Evolutionary conservation across 768 basidiomycete species (phyloP).

Genomic region (Chiua virens): DNA sequence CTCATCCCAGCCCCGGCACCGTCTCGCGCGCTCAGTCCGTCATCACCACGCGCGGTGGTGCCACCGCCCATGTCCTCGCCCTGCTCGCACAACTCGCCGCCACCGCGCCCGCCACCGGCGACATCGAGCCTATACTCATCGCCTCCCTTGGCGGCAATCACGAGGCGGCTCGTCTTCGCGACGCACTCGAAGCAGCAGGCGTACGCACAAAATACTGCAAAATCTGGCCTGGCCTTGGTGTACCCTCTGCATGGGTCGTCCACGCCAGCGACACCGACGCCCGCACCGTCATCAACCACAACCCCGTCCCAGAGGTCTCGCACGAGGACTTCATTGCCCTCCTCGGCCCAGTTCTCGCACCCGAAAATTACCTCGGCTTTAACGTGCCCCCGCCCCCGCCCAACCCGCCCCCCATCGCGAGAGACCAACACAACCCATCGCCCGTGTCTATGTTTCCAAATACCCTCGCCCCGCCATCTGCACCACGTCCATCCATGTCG

Average conservation of each 20-base stretch:
- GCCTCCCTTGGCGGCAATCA: slow-evolving; percentile 73
- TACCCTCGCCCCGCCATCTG: slow-evolving; percentile 17
- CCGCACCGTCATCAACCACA: slow-evolving; percentile 80
- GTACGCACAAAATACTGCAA: slow-evolving; percentile 75
- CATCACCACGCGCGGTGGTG: slow-evolving; percentile 64
- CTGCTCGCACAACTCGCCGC: slow-evolving; percentile 64
- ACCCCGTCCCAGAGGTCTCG: slow-evolving; percentile 81
- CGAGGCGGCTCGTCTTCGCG: slow-evolving; percentile 62
- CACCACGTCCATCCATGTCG: slow-evolving; percentile 36
- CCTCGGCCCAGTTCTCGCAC: slow-evolving; percentile 77
- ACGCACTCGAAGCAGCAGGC: slow-evolving; percentile 64
- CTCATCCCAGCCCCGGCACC: slow-evolving; percentile 56
- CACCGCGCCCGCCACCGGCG: slow-evolving; percentile 26
- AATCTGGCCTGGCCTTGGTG: slow-evolving; percentile 66
- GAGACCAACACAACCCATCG: slow-evolving; percentile 23
- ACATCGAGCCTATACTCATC: slow-evolving; percentile 57
- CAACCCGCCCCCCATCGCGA: slow-evolving; percentile 14
- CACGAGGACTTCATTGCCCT: slow-evolving; percentile 84
- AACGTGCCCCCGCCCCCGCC: slow-evolving; percentile 17
- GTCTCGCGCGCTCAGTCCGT: slow-evolving; percentile 74
- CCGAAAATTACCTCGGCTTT: slow-evolving; percentile 65
- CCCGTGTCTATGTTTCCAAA: slow-evolving; percentile 33
- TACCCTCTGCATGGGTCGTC: slow-evolving; percentile 81
- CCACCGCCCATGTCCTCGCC: slow-evolving; percentile 68
- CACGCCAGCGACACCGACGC: slow-evolving; percentile 66